These are phyloP conservation scores for Pyrrhoderma lamaoense DNA, from an alignment of 1,284 basidiomycete species.

Conservation along the genomic window DNA sequence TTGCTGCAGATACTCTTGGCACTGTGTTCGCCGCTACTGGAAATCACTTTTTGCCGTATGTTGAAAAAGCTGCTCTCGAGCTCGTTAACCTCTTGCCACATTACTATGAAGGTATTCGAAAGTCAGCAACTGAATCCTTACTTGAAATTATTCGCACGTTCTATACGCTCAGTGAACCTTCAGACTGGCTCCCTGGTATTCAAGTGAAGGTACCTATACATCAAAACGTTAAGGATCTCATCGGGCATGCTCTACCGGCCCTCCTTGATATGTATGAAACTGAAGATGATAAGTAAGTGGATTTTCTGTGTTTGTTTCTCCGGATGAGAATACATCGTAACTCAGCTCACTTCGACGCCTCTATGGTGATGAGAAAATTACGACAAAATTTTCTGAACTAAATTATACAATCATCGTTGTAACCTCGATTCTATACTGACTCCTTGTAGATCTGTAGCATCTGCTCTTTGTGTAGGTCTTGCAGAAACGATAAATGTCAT, in stretches of 20 bases:
- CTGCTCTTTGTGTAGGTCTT: conserved; percentile 79
- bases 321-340: conserved; percentile 56
- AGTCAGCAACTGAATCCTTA: conserved; percentile 85
- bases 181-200: conserved; percentile 78
- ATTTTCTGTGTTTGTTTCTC: conserved; percentile 10
- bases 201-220: conserved; percentile 56
- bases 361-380: conserved; percentile 52
- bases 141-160: conserved; percentile 89
- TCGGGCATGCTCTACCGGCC: conserved; percentile 67
- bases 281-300: conserved; percentile 95
- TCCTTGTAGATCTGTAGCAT: conserved; percentile 70
- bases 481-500: conserved; percentile 89
- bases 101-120: conserved; percentile 98
- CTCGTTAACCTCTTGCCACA: conserved; percentile 81
- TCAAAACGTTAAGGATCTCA: conserved; percentile 75
- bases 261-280: conserved; percentile 88
- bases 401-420: conserved; percentile 12
- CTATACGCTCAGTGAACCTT: conserved; percentile 80
- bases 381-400: conserved; percentile 29
- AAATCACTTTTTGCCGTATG: conserved; percentile 84
- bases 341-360: conserved; percentile 85
- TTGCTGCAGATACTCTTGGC: conserved; percentile 94
- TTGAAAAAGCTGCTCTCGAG: conserved; percentile 74
- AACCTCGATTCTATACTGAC: background rate
- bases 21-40: conserved; percentile 84